Base-by-base conservation (phyloP, 1,139 yeast species). In the Candida dubliniensis region DNA sequence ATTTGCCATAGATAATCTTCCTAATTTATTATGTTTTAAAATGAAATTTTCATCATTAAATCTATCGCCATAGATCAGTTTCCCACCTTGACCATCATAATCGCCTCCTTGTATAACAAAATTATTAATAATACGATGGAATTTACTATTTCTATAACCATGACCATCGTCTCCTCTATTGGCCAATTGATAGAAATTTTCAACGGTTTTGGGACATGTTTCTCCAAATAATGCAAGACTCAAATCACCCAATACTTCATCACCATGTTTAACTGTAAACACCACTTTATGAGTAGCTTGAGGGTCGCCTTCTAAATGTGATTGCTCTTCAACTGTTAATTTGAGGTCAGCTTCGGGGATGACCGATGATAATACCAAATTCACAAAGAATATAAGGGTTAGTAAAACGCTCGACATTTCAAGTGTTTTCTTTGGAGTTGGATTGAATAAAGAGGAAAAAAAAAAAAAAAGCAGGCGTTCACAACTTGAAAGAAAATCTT, bases 31-130 rank as follows among this genome's bases (percentile, higher is more conserved):
- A 54, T 72, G 77, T 34, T 52, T 54, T 12, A 72, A 33, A 3
- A 42, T 45, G 42, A 71, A 71, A 51, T 66, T 67, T 49, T 73
- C 78, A 48, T 72, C 77, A 9, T 59, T 62, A 44, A 72, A 72
- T 2, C 54, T 55, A 32, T 55, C 56, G 8, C 63, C 63, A 45
- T 58, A 71, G 14, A 71, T 63, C 2, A 70, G 63, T 38, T 56
- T 53, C 3, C 71, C 71, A 1, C 71, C 71, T 9, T 59, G 52
- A 1, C 70, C 72, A 39, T 52, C 55, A 40, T 62, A 66, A 47
- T 65, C 67, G 8, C 78, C 78, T 2, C 74, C 71, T 48, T 71
- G 77, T 29, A 71, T 57, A 68, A 72, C 64, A 47, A 69, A 71
- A 43, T 65, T 52, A 31, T 60, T 52, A 30, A 72, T 64, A n/a